Evolutionary conservation across 2,329 filamentous ascomycete genomes (phyloP), one percentile per base, ranked within the genome.

Genomic region (Venturia asperata): DNA sequence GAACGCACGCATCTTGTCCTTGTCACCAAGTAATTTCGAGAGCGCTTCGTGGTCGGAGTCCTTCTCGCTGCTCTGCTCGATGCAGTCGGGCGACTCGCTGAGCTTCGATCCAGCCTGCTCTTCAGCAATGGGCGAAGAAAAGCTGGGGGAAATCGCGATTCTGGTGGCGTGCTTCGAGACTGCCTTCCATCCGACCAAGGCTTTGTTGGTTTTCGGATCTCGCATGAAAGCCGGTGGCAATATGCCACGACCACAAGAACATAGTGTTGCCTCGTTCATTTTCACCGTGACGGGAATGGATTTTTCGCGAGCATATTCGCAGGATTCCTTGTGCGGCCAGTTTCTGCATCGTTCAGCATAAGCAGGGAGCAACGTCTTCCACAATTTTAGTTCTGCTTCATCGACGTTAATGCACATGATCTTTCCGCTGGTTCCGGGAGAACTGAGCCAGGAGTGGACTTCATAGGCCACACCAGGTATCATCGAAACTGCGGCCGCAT

Each of bases 331-430:
- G 66, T 79, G 77, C 30, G 70, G 68, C 77, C 76, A 79, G 9
- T 66, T 66, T 9, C 77, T 72, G 64, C 76, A 78, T n/a, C 77
- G 74, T 64, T 77, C 75, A 21, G 69, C 70, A 45, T 72, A 70
- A 5, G 74, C 72, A 0, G 74, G 72, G 2, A 76, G 63, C 4
- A 72, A 66, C 39, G 69, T 67, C 52, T 72, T 73, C 75, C 75
- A 77, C 17, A 75, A 63, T 10, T 61, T 63, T 19, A 72, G 61
- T 61, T 75, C 74, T 13, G 70, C 69, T 9, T 70, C 68, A 17
- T 68, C 63, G 19, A 72, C 64, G 0, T 66, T 67, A 61, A 75
- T 69, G 19, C 27, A 52, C 1, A 67, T n/a, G 49, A n/a, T 27
- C 61, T 27, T 3, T 17, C 30, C 49, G n/a, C n/a, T n/a, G n/a